phyloP scores from a whole-genome alignment of 352 stramenopile species.

The Pythium rhizo-oryzae region DNA sequence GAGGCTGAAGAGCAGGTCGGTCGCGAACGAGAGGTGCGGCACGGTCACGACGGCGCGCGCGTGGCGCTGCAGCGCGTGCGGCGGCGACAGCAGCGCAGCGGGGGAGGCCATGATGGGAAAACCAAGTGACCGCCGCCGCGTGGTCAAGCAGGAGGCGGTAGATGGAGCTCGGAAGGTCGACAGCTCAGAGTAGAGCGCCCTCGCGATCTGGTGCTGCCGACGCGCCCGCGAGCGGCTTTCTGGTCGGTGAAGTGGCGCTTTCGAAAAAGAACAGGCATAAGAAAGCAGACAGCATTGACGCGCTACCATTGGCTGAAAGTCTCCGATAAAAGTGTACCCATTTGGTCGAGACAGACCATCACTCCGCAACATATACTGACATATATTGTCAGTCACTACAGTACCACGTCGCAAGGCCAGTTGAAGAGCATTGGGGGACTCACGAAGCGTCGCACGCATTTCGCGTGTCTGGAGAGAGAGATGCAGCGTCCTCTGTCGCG shows the following conservation, averaged over 20 bases:
- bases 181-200: too few relatives aligned
- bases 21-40: conserved; percentile 62
- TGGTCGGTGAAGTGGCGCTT: background rate
- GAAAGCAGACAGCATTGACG: too few relatives aligned
- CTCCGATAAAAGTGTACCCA: conserved; percentile 1
- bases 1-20: conserved; percentile 78
- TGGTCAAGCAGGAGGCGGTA: too few relatives aligned
- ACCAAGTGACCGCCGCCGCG: too few relatives aligned
- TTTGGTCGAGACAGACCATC: background rate
- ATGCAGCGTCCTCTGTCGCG: background rate
- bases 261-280: conserved; percentile 22
- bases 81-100: conserved; percentile 1
- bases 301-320: conserved; percentile 30
- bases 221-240: too few relatives aligned
- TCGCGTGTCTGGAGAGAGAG: too few relatives aligned
- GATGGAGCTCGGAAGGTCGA: too few relatives aligned
- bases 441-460: background rate
- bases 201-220: conserved; percentile 2
- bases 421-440: too few relatives aligned
- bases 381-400: conserved; percentile 19
- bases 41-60: conserved; percentile 26
- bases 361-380: conserved; percentile 16
- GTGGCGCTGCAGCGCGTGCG: conserved; percentile 8
- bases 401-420: background rate
- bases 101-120: background rate